Evolutionary conservation across 108 stramenopile species (phyloP).

Genomic region (Pseudonitzschia multiseries): DNA sequence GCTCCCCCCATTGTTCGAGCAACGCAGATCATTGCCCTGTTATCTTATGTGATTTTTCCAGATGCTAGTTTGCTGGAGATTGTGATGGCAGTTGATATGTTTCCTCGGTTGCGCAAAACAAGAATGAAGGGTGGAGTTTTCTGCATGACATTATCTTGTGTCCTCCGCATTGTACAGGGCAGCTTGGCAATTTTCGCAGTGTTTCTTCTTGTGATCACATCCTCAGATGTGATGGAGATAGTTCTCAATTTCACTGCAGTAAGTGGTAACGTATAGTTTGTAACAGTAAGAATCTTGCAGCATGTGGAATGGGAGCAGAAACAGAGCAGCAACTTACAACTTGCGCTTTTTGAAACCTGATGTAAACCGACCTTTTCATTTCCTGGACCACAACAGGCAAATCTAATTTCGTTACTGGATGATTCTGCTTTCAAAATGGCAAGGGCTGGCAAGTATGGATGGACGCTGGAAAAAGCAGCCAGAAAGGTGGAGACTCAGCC

Average conservation of each 20-base stretch:
- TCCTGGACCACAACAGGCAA: not conserved
- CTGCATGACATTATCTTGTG: not conserved
- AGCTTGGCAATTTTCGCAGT: not conserved
- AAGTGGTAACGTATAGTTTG: not conserved
- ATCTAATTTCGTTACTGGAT: not conserved
- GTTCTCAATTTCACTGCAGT: slow-evolving; percentile 1
- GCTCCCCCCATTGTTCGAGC: not conserved
- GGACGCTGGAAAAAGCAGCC: not conserved
- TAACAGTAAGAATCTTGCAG: not conserved
- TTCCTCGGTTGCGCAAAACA: not conserved
- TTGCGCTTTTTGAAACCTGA: not conserved
- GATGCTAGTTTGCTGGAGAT: not conserved
- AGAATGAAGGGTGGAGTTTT: not conserved
- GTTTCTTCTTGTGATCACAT: not conserved
- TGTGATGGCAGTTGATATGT: not conserved
- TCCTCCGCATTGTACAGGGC: not conserved
- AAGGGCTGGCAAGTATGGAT: not conserved
- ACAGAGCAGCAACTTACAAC: no score
- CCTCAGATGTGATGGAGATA: not conserved
- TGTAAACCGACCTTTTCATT: not conserved
- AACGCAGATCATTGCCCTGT: not conserved
- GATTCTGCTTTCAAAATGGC: not conserved
- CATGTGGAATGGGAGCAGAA: no score
- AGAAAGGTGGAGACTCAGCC: slow-evolving; percentile 4
- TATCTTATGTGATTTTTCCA: not conserved